phyloP scores from a whole-genome alignment of 2,329 filamentous ascomycete species.

The Neonectria ditissima region DNA sequence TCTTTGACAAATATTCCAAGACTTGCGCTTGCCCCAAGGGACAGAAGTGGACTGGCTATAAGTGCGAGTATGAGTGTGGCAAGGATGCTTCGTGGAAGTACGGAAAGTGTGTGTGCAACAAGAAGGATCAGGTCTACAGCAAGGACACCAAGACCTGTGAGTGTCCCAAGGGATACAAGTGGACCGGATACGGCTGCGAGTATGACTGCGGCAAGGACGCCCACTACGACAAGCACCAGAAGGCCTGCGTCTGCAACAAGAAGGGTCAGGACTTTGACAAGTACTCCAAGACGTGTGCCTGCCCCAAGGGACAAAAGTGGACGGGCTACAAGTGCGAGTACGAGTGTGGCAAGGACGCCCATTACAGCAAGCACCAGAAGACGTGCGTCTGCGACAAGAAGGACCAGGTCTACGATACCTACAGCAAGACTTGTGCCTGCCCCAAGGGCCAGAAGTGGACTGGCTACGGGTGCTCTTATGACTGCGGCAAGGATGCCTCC shows the following conservation, averaged over 20 bases:
- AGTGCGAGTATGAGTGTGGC: conserved; percentile 6
- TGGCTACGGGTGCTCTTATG: conserved; percentile 7
- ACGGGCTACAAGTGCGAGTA: neutral
- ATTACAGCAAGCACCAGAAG: neutral
- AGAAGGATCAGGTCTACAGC: neutral
- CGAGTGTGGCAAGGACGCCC: conserved; percentile 10
- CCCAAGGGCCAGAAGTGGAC: conserved; percentile 12
- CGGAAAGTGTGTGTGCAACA: conserved; percentile 4
- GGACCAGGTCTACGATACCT: conserved; percentile 7
- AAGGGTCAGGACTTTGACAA: neutral
- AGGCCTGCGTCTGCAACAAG: conserved; percentile 10
- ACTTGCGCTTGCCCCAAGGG: neutral
- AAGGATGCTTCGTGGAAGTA: conserved; percentile 10
- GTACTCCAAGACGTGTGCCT: neutral
- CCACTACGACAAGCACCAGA: neutral
- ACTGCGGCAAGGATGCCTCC: conserved; percentile 17
- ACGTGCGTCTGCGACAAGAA: neutral
- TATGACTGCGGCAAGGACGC: conserved; percentile 19
- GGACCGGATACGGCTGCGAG: conserved; percentile 14
- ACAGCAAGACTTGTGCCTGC: conserved; percentile 15
- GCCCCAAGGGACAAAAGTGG: conserved; percentile 6
- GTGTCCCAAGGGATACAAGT: conserved; percentile 6
- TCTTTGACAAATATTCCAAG: neutral
- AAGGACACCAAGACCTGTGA: neutral
- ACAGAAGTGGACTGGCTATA: conserved; percentile 9